phyloP scores from a whole-genome alignment of 139 green algal genomes.

The Asterochloris erici region DNA sequence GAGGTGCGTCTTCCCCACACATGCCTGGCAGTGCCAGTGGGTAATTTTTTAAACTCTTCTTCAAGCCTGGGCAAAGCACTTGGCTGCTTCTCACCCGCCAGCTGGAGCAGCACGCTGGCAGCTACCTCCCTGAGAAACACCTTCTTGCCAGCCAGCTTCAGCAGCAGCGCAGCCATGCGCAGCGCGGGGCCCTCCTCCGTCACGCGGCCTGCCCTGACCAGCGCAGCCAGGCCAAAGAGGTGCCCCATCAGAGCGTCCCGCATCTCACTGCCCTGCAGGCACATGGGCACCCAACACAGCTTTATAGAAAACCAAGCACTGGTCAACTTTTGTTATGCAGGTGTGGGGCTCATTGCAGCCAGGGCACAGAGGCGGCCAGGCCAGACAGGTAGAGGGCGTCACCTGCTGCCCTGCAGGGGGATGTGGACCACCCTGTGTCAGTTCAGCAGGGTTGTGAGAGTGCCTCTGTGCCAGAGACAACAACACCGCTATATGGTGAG shows the following conservation, averaged over 20 bases:
- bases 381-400: too few species aligned
- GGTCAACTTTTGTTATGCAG: background rate
- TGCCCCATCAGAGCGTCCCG: conserved; percentile 64
- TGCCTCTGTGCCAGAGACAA: too few species aligned
- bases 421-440: too few species aligned
- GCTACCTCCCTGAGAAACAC: conserved; percentile 64
- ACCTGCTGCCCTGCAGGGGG: too few species aligned
- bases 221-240: conserved; percentile 62
- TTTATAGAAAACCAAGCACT: background rate
- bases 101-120: conserved; percentile 44
- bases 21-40: too few species aligned
- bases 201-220: conserved; percentile 42
- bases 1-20: too few species aligned
- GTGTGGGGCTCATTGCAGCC: background rate
- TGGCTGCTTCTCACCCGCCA: conserved; percentile 20
- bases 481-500: too few species aligned
- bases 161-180: conserved; percentile 31
- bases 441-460: too few species aligned
- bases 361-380: too few species aligned
- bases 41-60: too few species aligned
- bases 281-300: background rate
- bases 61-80: too few species aligned
- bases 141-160: conserved; percentile 50
- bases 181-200: conserved; percentile 1
- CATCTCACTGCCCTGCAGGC: conserved; percentile 44